A percentile compares a stretch with the other conserved stretches of the same genome.
Evolutionary conservation across 495 filamentous ascomycete species (phyloP).

Genomic region (Entonaema liquescens): DNA sequence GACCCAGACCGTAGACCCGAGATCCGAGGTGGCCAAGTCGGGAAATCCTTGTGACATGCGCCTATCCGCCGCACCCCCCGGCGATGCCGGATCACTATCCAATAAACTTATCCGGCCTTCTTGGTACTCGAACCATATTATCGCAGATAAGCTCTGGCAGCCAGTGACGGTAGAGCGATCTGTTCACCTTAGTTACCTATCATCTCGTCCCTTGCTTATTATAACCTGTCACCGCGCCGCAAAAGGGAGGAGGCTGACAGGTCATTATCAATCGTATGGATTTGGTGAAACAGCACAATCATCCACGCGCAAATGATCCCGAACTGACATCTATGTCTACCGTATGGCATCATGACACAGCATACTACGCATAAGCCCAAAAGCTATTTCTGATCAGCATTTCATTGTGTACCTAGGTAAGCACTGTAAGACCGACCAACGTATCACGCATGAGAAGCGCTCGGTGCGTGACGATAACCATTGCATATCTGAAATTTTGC

Average conservation of each 20-base stretch:
- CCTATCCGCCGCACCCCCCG: constrained; percentile 28
- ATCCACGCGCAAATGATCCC: neutral
- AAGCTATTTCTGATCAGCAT: neutral
- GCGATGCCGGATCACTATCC: constrained; percentile 10
- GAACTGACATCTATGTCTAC: neutral
- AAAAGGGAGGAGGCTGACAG: neutral
- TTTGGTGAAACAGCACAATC: neutral
- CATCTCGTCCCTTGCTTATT: neutral
- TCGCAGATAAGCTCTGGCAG: constrained; percentile 1
- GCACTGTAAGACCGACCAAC: neutral
- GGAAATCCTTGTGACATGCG: constrained; percentile 20
- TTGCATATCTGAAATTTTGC: neutral
- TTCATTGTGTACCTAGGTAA: neutral
- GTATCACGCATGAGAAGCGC: neutral
- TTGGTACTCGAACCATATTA: constrained; percentile 23
- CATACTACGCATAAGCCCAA: neutral
- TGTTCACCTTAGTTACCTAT: neutral
- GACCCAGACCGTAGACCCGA: constrained; percentile 27
- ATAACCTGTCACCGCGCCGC: constrained; percentile 2
- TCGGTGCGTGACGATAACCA: neutral
- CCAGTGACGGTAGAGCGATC: constrained; percentile 1
- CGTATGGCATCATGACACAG: neutral
- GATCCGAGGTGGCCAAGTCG: constrained; percentile 31
- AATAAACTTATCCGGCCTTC: constrained; percentile 12
- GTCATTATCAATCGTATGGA: neutral